Base-by-base conservation (phyloP, 1,284 basidiomycete species). In the Cutaneotrichosporon cyanovorans region DNA sequence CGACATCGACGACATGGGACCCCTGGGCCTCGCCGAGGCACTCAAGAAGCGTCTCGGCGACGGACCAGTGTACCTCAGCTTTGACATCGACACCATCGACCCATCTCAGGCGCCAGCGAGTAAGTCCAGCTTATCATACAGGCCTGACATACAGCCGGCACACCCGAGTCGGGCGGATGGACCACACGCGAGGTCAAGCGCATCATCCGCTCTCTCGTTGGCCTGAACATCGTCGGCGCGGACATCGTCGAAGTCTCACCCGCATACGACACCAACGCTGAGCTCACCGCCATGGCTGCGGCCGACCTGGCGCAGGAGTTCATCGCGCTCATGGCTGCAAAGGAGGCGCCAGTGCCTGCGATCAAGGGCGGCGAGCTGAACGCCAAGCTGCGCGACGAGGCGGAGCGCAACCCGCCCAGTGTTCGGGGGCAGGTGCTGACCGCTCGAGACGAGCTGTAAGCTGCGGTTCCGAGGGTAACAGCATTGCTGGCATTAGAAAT, bases 231-330 rank as follows among this genome's bases (percentile, higher is more conserved):
- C 36, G 73, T 68, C 45, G 66, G 84, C 37, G 81, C 80, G 1
- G 83, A 85, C 61, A 73, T 87, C 20, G 68, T 69, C 43, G 66
- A 69, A 48, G 59, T 69, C 3, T 55, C 64, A 0, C 63, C 69
- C 3, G 65, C 66, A 3, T 72, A 70, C 50, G 69, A 72, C 52
- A 63, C 66, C 5, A 62, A 71, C 38, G 63, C 62, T 28, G 69
- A 71, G 45, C 60, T 71, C 16, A 68, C 69, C 1, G 63, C 61
- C 22, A 67, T 69, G 45, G 66, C 64, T 12, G 69, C 69, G 4
- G 68, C 69, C 6, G 69, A 71, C 43, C 58, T 68, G 39, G 63
- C 63, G 2, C 61, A 58, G 31, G 67, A 69, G 42, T 65, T 68
- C 45, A 34, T 69, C 22, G 44, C 53, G 10, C 55, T 59, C 44